These are phyloP conservation scores for Termitomyces sp. DNA, from an alignment of 768 basidiomycete genomes.

Conservation along the genomic window DNA sequence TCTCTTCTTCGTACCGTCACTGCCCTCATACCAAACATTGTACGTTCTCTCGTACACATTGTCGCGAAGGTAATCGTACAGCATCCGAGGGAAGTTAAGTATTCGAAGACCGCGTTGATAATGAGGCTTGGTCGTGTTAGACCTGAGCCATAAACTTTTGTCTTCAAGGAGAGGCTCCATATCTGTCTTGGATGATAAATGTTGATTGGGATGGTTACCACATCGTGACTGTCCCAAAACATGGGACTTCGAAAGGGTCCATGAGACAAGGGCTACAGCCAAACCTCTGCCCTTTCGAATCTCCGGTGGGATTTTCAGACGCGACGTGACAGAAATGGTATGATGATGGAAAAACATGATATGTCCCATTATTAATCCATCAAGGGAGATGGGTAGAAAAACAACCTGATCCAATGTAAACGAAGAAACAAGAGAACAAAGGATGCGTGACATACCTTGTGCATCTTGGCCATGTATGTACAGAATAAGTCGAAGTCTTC, in stretches of 20 bases:
- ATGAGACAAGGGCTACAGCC: conserved; percentile 40
- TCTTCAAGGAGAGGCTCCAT: conserved; percentile 14
- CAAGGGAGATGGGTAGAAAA: conserved; percentile 39
- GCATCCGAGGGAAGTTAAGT: conserved; percentile 37
- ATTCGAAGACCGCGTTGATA: conserved; percentile 36
- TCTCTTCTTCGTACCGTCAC: conserved; percentile 21
- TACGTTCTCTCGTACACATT: conserved; percentile 28
- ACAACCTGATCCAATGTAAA: conserved; percentile 32
- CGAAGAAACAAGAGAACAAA: not conserved
- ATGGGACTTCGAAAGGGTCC: conserved; percentile 25
- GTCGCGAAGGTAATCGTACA: conserved; percentile 39
- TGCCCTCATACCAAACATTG: conserved; percentile 39
- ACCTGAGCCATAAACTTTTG: conserved; percentile 13
- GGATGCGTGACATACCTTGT: conserved; percentile 30
- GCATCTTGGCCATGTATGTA: conserved; percentile 38
- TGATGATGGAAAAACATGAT: conserved; percentile 46
- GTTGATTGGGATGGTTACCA: conserved; percentile 12
- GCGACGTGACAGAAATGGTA: conserved; percentile 24
- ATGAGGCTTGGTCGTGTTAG: conserved; percentile 17
- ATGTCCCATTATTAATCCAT: conserved; percentile 40
- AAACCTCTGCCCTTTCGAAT: conserved; percentile 24
- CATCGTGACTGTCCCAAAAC: conserved; percentile 10
- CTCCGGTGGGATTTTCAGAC: conserved; percentile 35
- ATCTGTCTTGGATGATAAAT: conserved; percentile 2
- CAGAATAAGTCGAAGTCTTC: conserved; percentile 34